These are phyloP conservation scores for Podospora conica DNA, from an alignment of 495 filamentous ascomycete species.

Conservation along the genomic window DNA sequence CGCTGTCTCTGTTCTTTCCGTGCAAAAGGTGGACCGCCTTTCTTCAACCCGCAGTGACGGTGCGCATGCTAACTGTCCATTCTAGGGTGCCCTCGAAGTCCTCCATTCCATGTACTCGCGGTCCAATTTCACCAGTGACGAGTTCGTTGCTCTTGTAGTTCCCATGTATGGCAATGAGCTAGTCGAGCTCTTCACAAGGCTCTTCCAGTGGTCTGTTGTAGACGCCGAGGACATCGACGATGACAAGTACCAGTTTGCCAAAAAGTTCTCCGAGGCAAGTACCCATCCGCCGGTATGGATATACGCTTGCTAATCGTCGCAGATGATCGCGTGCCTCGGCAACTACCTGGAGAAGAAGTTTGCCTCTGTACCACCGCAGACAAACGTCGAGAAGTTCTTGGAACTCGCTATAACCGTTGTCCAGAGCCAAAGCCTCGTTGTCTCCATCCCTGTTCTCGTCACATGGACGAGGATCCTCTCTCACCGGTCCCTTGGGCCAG, in stretches of 20 bases:
- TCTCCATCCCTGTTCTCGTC: conserved; percentile 89
- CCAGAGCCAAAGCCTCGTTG: conserved; percentile 77
- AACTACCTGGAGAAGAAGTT: conserved; percentile 75
- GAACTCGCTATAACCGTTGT: conserved; percentile 71
- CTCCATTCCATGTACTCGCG: conserved; percentile 76
- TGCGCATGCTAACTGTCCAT: conserved; percentile 11
- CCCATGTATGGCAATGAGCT: conserved; percentile 69
- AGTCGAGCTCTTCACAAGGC: conserved; percentile 62
- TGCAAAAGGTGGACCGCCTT: conserved; percentile 43
- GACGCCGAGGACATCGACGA: conserved; percentile 78
- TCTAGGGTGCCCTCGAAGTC: conserved; percentile 60
- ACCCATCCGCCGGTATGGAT: neutral
- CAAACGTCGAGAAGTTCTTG: conserved; percentile 69
- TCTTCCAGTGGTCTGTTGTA: conserved; percentile 78
- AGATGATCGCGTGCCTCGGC: conserved; percentile 81
- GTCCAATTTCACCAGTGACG: conserved; percentile 64
- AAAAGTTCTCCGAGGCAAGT: conserved; percentile 85
- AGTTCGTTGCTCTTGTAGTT: conserved; percentile 70
- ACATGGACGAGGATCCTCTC: conserved; percentile 76
- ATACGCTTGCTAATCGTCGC: conserved; percentile 18
- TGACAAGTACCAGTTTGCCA: conserved; percentile 82
- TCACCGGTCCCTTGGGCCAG: conserved; percentile 58
- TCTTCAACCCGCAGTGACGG: neutral
- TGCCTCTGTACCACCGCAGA: conserved; percentile 44
- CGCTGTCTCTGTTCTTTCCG: conserved; percentile 61